phyloP scores from a whole-genome alignment of 352 stramenopile genomes.

The Phytophthora idaei region DNA sequence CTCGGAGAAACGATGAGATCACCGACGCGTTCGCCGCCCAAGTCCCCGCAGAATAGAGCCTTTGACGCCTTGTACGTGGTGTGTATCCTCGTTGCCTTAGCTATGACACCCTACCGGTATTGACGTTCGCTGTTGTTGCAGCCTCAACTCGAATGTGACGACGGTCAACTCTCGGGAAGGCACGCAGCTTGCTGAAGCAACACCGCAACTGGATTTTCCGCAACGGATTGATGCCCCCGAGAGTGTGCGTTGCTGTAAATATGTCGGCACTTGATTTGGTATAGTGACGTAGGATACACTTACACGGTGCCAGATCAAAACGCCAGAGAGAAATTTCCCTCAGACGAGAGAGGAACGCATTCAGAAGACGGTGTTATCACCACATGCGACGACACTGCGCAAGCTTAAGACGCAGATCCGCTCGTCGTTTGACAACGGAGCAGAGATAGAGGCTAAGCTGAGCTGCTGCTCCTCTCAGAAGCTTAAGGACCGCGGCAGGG shows the following conservation, averaged over 20 bases:
- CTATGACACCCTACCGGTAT: background rate
- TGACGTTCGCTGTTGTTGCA: slow-evolving; percentile 25
- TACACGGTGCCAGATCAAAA: slow-evolving; percentile 69
- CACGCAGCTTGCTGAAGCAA: slow-evolving; percentile 76
- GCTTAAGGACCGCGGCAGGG: slow-evolving; percentile 62
- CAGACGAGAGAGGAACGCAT: slow-evolving; percentile 70
- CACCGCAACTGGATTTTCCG: slow-evolving; percentile 77
- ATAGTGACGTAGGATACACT: background rate
- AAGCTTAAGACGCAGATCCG: slow-evolving; percentile 54
- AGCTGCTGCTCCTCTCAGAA: slow-evolving; percentile 67
- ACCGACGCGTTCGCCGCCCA: slow-evolving; percentile 45
- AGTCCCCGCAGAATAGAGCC: slow-evolving; percentile 46
- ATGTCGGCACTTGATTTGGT: background rate
- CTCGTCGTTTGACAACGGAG: slow-evolving; percentile 53
- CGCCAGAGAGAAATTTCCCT: slow-evolving; percentile 51
- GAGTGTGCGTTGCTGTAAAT: slow-evolving; percentile 37
- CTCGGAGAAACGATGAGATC: slow-evolving; percentile 22
- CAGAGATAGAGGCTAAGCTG: slow-evolving; percentile 51
- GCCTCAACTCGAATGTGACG: slow-evolving; percentile 65
- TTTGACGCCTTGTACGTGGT: slow-evolving; percentile 31
- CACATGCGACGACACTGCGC: slow-evolving; percentile 59
- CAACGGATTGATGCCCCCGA: slow-evolving; percentile 79
- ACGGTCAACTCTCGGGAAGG: slow-evolving; percentile 59
- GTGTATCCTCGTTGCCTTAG: background rate
- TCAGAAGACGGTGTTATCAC: slow-evolving; percentile 74